Evolutionary conservation across 208 protist genomes (phyloP).

Genomic region (Histomonas meleagridis): DNA sequence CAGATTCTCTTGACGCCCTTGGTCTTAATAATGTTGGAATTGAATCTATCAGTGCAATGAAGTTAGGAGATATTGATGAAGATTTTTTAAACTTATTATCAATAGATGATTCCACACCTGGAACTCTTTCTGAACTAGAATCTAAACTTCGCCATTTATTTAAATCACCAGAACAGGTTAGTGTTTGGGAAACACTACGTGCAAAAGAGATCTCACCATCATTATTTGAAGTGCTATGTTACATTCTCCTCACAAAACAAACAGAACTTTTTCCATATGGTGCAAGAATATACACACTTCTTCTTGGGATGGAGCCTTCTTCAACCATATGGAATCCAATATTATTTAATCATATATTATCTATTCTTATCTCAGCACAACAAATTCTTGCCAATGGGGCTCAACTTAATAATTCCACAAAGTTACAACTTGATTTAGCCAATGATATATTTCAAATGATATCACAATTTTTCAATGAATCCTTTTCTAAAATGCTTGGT

Average conservation of each 20-base stretch:
- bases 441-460: neutral
- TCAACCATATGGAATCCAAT: conserved; percentile 1
- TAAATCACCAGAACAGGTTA: neutral
- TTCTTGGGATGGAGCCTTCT: conserved; percentile 10
- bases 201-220: neutral
- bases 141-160: neutral
- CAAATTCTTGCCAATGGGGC: neutral
- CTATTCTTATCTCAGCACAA: neutral
- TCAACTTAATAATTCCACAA: neutral
- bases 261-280: neutral
- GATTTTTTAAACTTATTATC: neutral
- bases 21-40: neutral
- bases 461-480: neutral
- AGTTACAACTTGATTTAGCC: neutral
- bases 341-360: neutral
- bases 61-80: neutral
- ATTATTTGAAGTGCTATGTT: neutral
- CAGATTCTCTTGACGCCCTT: neutral
- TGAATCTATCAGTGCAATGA: neutral
- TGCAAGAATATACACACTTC: neutral
- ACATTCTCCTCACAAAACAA: neutral
- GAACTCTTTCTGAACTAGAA: neutral
- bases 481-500: conserved; percentile 9
- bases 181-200: neutral
- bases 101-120: neutral